Percentiles rank a stretch among this genome's conserved stretches.
phyloP scores from a whole-genome alignment of 2,329 filamentous ascomycete species.

The Lecanoromycetidae sp. region DNA sequence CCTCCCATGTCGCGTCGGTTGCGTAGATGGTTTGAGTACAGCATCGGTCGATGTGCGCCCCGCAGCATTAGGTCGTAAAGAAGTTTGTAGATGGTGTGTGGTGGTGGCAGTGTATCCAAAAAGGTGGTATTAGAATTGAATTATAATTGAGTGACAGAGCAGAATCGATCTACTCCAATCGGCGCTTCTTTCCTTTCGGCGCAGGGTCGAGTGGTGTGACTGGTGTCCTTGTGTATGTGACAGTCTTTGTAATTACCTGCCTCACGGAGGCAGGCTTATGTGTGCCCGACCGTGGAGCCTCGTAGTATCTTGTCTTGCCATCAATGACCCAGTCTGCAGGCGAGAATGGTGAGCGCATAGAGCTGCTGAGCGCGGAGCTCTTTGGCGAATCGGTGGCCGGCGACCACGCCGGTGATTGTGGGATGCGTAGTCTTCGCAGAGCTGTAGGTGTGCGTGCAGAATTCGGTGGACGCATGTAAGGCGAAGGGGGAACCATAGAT shows the following conservation, averaged over 20 bases:
- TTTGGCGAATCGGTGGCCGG: conserved; percentile 55
- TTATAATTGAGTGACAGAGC: background rate
- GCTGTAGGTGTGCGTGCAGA: conserved; percentile 48
- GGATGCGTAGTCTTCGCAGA: conserved; percentile 57
- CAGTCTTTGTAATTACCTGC: conserved; percentile 86
- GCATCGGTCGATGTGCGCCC: background rate
- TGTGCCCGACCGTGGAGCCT: conserved; percentile 48
- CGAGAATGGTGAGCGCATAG: conserved; percentile 62
- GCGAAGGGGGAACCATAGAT: conserved; percentile 47
- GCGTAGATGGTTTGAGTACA: background rate
- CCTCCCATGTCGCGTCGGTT: conserved; percentile 3
- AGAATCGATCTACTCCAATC: conserved; percentile 18
- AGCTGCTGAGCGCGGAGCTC: conserved; percentile 36
- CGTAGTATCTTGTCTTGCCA: conserved; percentile 51
- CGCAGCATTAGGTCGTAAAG: conserved; percentile 10
- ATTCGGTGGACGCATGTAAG: conserved; percentile 46
- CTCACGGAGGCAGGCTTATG: conserved; percentile 58
- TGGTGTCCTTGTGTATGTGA: conserved; percentile 66
- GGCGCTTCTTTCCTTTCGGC: conserved; percentile 85
- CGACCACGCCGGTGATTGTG: conserved; percentile 60
- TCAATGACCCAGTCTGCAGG: conserved; percentile 70
- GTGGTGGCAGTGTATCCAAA: background rate
- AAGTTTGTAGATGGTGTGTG: background rate
- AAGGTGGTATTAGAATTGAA: conserved; percentile 6
- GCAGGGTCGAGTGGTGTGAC: conserved; percentile 74